Base-by-base conservation (phyloP, 108 stramenopile genomes). In the Nannochloropsis salina region DNA sequence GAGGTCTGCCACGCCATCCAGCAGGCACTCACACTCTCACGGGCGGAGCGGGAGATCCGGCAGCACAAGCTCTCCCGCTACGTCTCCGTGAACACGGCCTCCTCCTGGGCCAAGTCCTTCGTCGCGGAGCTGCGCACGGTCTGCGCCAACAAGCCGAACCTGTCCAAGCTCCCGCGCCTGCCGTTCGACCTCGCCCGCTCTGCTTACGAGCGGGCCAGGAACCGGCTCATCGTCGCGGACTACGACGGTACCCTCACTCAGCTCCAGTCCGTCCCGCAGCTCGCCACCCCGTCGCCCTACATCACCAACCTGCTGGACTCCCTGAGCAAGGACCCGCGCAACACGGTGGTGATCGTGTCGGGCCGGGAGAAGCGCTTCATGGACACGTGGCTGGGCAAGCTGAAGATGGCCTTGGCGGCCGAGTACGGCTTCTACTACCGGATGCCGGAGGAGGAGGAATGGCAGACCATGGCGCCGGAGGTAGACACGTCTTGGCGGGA, bases 21-120 rank as follows among this genome's bases (percentile, higher is more conserved):
- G 41, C 82, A 84, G 84, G 86, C 89, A 3, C 86, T 90, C 31
- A 81, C 84, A 43, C 84, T 90, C 20, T 86, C 83, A 45, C 86
- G 86, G 3, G 86, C 84, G 21, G 89, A 90, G 84, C 41, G 86
- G 41, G 88, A 90, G 82, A 86, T 90, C 8, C 82, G 88, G 84
- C 88, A 89, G 86, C 86, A 86, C 45, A 90, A 90, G 89, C 90
- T 90, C 10, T 84, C 84, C 41, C 86, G 90, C 22, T 90, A 90
- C 44, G 90, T 90, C 31, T 45, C 80, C 47, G 79, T 81, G 61
- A 82, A 90, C 86, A 90, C 88, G 80, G 90, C 90, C 41, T 80
- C 85, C 15, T 90, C 86, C 81, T 90, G 90, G 90, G 90, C 90
- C 12, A 88, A 88, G 74, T 81, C 80, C 45, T 89, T 89, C 88